A percentile compares a stretch with the other conserved stretches of the same genome.
These are phyloP conservation scores for Acanthamoeba polyphaga DNA, from an alignment of 208 protist genomes.

Conservation along the genomic window DNA sequence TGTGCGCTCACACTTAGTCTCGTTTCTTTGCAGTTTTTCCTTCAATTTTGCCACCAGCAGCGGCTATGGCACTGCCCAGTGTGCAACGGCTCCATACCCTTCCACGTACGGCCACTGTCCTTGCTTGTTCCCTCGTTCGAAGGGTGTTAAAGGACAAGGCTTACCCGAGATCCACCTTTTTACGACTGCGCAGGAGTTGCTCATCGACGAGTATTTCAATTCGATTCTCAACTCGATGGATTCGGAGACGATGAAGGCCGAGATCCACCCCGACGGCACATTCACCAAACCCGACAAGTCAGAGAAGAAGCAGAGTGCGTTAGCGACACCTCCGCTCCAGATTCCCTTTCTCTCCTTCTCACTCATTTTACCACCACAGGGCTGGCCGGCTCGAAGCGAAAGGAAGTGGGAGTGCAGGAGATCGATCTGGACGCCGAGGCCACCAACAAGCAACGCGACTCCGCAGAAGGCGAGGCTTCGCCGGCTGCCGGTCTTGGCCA, in stretches of 20 bases:
- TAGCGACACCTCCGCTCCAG: too few species aligned
- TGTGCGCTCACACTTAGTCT: not conserved
- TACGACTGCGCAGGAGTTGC: not conserved
- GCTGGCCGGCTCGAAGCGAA: constrained; percentile 17
- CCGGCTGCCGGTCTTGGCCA: not conserved
- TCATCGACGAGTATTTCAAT: constrained; percentile 60
- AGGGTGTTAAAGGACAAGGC: too few species aligned
- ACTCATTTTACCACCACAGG: not conserved
- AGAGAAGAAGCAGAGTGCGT: constrained; percentile 41
- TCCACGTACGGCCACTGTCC: not conserved
- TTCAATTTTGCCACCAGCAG: constrained; percentile 50
- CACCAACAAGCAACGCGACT: not conserved
- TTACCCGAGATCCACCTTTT: not conserved
- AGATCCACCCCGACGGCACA: constrained; percentile 42
- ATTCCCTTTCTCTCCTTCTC: not conserved
- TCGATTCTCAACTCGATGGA: constrained; percentile 57
- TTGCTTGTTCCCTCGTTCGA: too few species aligned
- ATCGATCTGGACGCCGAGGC: constrained; percentile 50
- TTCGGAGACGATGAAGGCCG: constrained; percentile 65
- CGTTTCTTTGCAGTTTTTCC: not conserved
- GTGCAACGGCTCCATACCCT: constrained; percentile 8
- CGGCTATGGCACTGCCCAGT: constrained; percentile 57
- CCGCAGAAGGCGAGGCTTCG: not conserved
- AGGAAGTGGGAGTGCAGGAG: constrained; percentile 52
- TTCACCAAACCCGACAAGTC: constrained; percentile 53